A percentile compares a stretch with the other conserved stretches of the same genome.
phyloP scores from a whole-genome alignment of 1,284 basidiomycete species.

The Cystobasidiaceae sp. region DNA sequence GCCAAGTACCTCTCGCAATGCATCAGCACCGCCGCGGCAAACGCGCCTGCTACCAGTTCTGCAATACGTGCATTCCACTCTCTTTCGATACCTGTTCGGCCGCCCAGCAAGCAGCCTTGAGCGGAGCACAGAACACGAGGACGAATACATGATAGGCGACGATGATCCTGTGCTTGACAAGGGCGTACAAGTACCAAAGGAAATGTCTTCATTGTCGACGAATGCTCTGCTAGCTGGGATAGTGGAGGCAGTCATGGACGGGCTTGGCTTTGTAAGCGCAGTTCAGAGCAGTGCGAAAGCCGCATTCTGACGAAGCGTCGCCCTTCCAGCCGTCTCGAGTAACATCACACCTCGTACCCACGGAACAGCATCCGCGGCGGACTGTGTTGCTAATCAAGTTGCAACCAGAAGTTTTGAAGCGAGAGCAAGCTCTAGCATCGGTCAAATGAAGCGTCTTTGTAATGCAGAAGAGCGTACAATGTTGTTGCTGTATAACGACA shows the following conservation, averaged over 20 bases:
- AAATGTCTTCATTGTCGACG: constrained; percentile 88
- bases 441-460: background rate
- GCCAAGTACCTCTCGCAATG: constrained; percentile 36
- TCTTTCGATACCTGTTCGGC: constrained; percentile 91
- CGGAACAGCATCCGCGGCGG: constrained; percentile 68
- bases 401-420: constrained; percentile 76
- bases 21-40: constrained; percentile 66
- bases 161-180: constrained; percentile 89
- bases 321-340: constrained; percentile 86
- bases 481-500: constrained; percentile 4
- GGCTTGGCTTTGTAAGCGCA: constrained; percentile 79
- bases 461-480: background rate
- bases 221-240: constrained; percentile 95
- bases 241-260: constrained; percentile 94
- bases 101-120: constrained; percentile 90
- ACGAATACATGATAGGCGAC: constrained; percentile 99
- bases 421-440: constrained; percentile 67
- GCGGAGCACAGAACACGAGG: constrained; percentile 87
- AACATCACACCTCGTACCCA: constrained; percentile 90
- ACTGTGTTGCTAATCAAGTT: constrained; percentile 92
- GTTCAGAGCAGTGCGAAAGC: background rate
- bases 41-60: constrained; percentile 79
- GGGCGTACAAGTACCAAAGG: constrained; percentile 85
- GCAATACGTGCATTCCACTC: constrained; percentile 84
- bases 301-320: background rate